Base-by-base conservation (phyloP, 805 yeast genomes). In the Saccharomycopsis fermentans region DNA sequence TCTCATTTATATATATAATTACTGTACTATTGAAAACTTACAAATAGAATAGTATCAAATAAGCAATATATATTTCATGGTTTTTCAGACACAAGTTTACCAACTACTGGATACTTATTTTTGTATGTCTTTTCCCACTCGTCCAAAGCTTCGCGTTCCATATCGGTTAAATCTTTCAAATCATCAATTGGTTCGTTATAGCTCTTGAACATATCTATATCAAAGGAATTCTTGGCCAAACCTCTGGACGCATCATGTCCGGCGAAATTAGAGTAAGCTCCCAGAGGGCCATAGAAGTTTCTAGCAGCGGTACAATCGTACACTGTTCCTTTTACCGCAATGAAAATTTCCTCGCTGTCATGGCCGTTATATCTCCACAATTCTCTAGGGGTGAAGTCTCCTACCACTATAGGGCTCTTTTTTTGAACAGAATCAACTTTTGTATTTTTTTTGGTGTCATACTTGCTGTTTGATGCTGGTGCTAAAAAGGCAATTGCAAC, bases 161-260 rank as follows among this genome's bases (percentile, higher is more conserved):
- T 77, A 6, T 72, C 74, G 0, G 76, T 72, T 64, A 94, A 77
- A 62, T 82, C 92, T 0, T 70, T 66, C 59, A 94, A 76, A 5
- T 74, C 73, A 67, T 94, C 99, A 60, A 94, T 79, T 4, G 96
- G 95, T 67, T 86, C 76, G 62, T 84, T 88, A 67, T 88, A 74
- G 9, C 84, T 79, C 40, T 83, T 86, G 29, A 94, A 74, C 69
- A 77, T 77, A 57, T 75, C 81, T 24, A 75, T 63, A 55, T 90
- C 97, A 71, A 91, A 92, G 17, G 96, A 87, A 71, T 90, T 91
- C 65, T 81, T 74, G 0, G 97, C 97, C 58, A 92, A 78, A 0
- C 97, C 98, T 63, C 98, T 77, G 0, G 95, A 86, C 3, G 97
- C 97, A 72, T 92, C 98, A 64, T 88, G 86, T 1, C 98, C 98